phyloP scores from a whole-genome alignment of 2,329 filamentous ascomycete genomes.

The Claviceps sp. region DNA sequence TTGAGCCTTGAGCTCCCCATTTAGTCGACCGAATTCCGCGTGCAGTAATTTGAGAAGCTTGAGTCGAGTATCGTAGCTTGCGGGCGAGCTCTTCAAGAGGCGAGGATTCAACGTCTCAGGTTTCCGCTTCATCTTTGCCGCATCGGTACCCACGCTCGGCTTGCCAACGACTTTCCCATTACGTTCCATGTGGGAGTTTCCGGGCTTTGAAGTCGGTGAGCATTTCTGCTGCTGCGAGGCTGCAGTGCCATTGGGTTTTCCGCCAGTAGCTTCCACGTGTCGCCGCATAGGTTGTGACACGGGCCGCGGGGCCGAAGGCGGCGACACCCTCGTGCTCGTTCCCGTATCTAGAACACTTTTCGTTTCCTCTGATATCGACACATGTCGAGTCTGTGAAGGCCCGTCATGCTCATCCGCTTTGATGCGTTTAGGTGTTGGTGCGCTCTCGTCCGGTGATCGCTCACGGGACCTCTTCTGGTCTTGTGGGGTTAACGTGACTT shows the following conservation, averaged over 20 bases:
- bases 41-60: constrained; percentile 51
- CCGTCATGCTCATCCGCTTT: constrained; percentile 12
- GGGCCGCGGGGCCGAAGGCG: constrained; percentile 14
- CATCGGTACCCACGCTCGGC: background rate
- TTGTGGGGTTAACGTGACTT: constrained; percentile 5
- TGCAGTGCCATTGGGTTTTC: background rate
- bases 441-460: constrained; percentile 13
- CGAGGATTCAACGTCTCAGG: constrained; percentile 53
- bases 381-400: background rate
- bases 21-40: constrained; percentile 51
- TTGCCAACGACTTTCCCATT: background rate
- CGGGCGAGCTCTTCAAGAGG: constrained; percentile 43
- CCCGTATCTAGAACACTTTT: background rate
- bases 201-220: background rate
- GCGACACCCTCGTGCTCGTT: background rate
- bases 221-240: background rate
- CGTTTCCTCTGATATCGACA: background rate
- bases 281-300: constrained; percentile 19
- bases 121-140: constrained; percentile 9
- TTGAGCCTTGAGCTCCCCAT: constrained; percentile 44
- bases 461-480: background rate
- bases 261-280: constrained; percentile 6
- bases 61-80: constrained; percentile 40
- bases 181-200: background rate
- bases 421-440: constrained; percentile 16